These are phyloP conservation scores for Sarocladium oryzae DNA, from an alignment of 2,329 filamentous ascomycete genomes.

Conservation along the genomic window DNA sequence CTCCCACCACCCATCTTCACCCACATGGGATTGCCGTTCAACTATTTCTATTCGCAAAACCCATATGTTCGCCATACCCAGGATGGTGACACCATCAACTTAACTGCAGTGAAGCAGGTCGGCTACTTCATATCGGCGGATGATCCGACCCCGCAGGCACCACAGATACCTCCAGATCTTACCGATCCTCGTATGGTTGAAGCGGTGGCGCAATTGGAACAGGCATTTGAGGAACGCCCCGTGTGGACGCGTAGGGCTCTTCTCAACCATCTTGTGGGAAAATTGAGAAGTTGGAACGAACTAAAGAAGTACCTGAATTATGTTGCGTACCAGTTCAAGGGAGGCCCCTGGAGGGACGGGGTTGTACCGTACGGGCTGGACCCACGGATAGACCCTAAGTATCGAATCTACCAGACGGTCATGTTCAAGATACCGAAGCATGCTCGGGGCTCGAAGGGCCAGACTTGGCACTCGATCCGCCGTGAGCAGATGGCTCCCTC, in stretches of 20 bases:
- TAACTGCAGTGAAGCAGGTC: slow-evolving; percentile 51
- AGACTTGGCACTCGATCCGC: slow-evolving; percentile 44
- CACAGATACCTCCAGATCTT: slow-evolving; percentile 52
- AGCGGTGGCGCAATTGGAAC: slow-evolving; percentile 57
- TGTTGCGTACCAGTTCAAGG: slow-evolving; percentile 85
- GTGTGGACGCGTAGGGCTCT: slow-evolving; percentile 83
- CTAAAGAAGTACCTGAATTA: slow-evolving; percentile 75
- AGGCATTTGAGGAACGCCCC: slow-evolving; percentile 65
- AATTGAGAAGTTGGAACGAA: slow-evolving; percentile 45
- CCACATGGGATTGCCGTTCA: slow-evolving; percentile 67
- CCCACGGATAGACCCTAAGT: slow-evolving; percentile 69
- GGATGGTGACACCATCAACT: slow-evolving; percentile 51
- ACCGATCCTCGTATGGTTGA: slow-evolving; percentile 55
- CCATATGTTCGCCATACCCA: slow-evolving; percentile 62
- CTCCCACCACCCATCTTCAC: slow-evolving; percentile 76
- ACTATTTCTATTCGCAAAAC: slow-evolving; percentile 80
- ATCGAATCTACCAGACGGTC: slow-evolving; percentile 80
- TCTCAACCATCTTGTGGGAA: slow-evolving; percentile 59
- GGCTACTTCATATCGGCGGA: slow-evolving; percentile 54
- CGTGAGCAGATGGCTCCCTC: slow-evolving; percentile 31
- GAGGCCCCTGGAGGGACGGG: slow-evolving; percentile 85
- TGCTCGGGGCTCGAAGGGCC: slow-evolving; percentile 37
- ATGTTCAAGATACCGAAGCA: slow-evolving; percentile 68
- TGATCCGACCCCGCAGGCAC: slow-evolving; percentile 55
- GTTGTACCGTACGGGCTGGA: slow-evolving; percentile 83